Percentiles rank a stretch among this genome's conserved stretches.
phyloP scores from a whole-genome alignment of 2,329 filamentous ascomycete species.

The Sclerotinia subarctica region DNA sequence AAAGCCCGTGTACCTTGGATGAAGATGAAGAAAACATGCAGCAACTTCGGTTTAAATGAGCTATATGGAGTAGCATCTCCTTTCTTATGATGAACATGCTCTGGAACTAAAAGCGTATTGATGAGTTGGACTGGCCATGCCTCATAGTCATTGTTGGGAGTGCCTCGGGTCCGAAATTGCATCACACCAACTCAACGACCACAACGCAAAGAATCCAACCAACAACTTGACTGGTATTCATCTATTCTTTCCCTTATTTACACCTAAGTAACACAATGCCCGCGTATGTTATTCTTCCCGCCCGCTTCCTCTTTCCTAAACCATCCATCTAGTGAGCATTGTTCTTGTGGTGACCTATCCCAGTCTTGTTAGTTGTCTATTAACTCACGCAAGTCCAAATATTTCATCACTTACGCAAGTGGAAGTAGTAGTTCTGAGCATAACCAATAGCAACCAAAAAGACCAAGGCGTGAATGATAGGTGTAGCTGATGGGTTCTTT shows the following conservation, averaged over 20 bases:
- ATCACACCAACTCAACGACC: conserved; percentile 9
- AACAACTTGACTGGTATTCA: conserved; percentile 22
- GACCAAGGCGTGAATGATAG: conserved; percentile 81
- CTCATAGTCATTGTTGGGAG: not conserved
- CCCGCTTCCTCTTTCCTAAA: not conserved
- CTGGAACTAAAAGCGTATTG: not conserved
- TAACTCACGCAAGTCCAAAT: not conserved
- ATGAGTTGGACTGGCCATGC: not conserved
- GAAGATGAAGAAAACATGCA: not conserved
- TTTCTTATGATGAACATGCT: not conserved
- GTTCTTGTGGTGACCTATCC: conserved; percentile 98
- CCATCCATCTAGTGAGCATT: conserved; percentile 76
- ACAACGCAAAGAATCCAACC: not conserved
- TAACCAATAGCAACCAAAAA: conserved; percentile 81
- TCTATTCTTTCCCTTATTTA: conserved; percentile 35
- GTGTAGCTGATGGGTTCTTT: conserved; percentile 83
- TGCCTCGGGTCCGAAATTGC: not conserved
- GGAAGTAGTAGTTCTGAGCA: conserved; percentile 99
- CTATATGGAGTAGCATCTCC: not conserved
- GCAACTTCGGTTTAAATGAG: not conserved
- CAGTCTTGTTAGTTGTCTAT: conserved; percentile 22
- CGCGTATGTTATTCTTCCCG: conserved; percentile 10
- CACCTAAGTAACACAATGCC: conserved; percentile 25
- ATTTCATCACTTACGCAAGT: conserved; percentile 72
- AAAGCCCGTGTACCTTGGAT: not conserved